A percentile compares a stretch with the other conserved stretches of the same genome.
Conservation (phyloP, 2,329 filamentous ascomycete genomes). For the Chrysoporthe deuterocubensis region DNA sequence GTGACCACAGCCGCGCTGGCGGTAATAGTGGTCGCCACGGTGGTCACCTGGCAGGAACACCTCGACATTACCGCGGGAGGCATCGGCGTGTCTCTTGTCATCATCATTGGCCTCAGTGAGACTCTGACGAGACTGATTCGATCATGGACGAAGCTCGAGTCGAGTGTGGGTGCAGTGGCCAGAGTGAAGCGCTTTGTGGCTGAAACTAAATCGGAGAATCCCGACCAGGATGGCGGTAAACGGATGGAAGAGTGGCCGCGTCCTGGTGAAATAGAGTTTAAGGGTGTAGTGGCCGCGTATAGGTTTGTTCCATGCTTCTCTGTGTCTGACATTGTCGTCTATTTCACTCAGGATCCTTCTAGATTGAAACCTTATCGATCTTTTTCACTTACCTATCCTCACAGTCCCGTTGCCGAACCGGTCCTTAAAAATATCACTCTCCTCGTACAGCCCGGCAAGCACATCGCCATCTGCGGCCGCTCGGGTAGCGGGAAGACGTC, state of each 20-base stretch:
- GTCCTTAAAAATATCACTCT: constrained; percentile 36
- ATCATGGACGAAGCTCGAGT: constrained; percentile 62
- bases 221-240: constrained; percentile 28
- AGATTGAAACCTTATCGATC: too few species aligned
- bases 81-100: constrained; percentile 30
- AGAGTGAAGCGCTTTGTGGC: constrained; percentile 58
- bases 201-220: constrained; percentile 41
- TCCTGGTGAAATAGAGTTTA: constrained; percentile 35
- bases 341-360: constrained; percentile 34
- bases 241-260: constrained; percentile 40
- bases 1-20: constrained; percentile 50
- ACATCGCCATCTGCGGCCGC: constrained; percentile 11
- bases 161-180: constrained; percentile 59
- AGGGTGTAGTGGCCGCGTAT: not conserved
- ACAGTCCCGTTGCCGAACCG: constrained; percentile 8
- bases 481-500: constrained; percentile 30
- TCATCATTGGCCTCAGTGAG: constrained; percentile 18
- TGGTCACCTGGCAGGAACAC: constrained; percentile 36
- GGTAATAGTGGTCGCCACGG: constrained; percentile 47
- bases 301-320: constrained; percentile 25
- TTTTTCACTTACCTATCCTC: not conserved
- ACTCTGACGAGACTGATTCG: constrained; percentile 40
- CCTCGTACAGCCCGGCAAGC: constrained; percentile 31
- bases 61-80: constrained; percentile 38
- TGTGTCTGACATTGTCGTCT: constrained; percentile 37